Percentiles rank a stretch among this genome's conserved stretches.
Evolutionary conservation across 176 grass and related monocot species (phyloP).

Genomic region (Chrysopogon serrulatus): DNA sequence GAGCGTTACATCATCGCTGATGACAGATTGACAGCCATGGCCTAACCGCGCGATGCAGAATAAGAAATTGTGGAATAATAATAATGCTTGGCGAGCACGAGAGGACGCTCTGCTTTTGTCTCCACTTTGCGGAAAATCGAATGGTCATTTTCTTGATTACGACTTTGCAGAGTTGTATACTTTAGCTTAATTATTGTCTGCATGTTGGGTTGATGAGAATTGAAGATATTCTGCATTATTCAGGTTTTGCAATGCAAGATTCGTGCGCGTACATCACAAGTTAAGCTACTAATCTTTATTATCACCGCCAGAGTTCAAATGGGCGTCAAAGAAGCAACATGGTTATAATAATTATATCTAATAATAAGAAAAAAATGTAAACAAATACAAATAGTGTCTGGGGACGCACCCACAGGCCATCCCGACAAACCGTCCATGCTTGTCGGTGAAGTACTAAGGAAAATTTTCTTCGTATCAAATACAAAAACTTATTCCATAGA

Average conservation of each 20-base stretch:
- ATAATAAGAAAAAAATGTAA: no score
- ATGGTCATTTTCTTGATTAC: not conserved
- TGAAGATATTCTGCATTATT: not conserved
- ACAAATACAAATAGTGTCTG: no score
- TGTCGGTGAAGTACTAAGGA: no score
- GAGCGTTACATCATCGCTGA: not conserved
- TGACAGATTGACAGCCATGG: not conserved
- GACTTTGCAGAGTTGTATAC: not conserved
- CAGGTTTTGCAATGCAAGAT: not conserved
- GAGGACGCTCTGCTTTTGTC: slow-evolving; percentile 9
- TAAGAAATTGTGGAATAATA: not conserved
- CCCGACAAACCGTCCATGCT: no score
- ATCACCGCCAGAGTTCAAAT: no score
- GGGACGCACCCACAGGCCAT: no score
- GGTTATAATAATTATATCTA: no score
- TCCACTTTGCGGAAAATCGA: not conserved
- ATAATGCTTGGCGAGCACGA: slow-evolving; percentile 1
- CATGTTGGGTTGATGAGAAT: not conserved
- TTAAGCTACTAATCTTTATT: not conserved
- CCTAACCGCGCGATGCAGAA: not conserved
- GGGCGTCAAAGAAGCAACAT: not conserved
- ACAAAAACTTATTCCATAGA: no score
- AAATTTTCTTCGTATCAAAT: no score
- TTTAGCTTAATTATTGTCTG: not conserved
- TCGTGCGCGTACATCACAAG: not conserved